Conservation (phyloP, 2,329 filamentous ascomycete species). For the Fusarium succisae region DNA sequence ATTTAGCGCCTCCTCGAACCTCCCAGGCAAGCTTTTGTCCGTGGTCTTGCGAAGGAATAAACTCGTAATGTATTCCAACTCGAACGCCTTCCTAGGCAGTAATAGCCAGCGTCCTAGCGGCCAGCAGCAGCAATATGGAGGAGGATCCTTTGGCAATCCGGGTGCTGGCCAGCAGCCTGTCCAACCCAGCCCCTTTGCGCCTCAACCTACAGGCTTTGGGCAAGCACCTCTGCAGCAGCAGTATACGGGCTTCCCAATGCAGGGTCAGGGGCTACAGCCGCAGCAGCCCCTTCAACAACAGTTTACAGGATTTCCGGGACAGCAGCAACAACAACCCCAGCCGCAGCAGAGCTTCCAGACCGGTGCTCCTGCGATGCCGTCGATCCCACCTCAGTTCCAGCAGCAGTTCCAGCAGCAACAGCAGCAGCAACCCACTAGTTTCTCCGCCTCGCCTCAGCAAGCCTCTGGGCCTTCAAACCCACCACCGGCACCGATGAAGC, state of each 20-base stretch:
- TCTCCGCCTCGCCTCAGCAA: conserved; percentile 61
- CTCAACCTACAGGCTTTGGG: conserved; percentile 69
- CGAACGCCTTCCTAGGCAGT: conserved; percentile 84
- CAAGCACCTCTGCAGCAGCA: conserved; percentile 63
- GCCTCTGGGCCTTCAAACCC: conserved; percentile 58
- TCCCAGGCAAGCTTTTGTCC: conserved; percentile 26
- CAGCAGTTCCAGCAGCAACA: conserved; percentile 65
- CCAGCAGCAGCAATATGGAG: conserved; percentile 60
- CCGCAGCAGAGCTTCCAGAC: conserved; percentile 66
- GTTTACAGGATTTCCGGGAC: conserved; percentile 70
- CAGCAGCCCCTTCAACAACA: conserved; percentile 72
- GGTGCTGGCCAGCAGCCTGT: conserved; percentile 54
- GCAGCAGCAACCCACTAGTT: conserved; percentile 58
- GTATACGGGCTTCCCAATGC: conserved; percentile 68
- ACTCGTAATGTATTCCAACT: conserved; percentile 83
- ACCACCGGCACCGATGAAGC: conserved; percentile 68
- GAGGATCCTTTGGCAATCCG: conserved; percentile 56
- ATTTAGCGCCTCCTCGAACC: conserved; percentile 28
- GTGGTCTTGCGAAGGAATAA: conserved; percentile 19
- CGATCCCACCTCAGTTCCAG: conserved; percentile 68
- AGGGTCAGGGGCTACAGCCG: conserved; percentile 62
- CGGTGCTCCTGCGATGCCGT: conserved; percentile 66
- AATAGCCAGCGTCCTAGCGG: conserved; percentile 77
- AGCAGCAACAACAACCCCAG: conserved; percentile 50
- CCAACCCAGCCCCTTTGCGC: conserved; percentile 63